These are phyloP conservation scores for Xylariaceae sp. DNA, from an alignment of 2,329 filamentous ascomycete genomes.

Conservation along the genomic window DNA sequence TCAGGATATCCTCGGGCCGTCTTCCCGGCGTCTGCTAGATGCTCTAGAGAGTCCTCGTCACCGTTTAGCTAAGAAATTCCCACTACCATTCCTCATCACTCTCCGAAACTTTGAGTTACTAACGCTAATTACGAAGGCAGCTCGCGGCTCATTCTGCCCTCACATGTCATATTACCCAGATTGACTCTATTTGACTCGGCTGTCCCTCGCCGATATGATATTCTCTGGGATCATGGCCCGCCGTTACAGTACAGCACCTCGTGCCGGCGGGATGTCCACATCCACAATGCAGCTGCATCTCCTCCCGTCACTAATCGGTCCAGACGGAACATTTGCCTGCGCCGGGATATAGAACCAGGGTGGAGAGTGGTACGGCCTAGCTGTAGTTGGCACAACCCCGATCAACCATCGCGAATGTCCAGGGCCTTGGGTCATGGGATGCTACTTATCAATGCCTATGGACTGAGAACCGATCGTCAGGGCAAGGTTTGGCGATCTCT, in stretches of 20 bases:
- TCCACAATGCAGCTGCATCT: neutral
- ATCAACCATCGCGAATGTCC: too few relatives aligned
- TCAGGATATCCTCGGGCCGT: slow-evolving; percentile 15
- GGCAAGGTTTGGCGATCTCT: too few relatives aligned
- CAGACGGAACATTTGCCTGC: neutral
- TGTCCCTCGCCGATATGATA: too few relatives aligned
- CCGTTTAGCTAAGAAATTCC: too few relatives aligned
- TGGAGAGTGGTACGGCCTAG: neutral
- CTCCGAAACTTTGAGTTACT: too few relatives aligned
- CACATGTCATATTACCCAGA: slow-evolving; percentile 20
- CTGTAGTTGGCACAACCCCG: neutral
- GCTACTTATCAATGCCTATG: too few relatives aligned
- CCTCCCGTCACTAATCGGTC: neutral
- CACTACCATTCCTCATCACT: too few relatives aligned
- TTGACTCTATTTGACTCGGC: too few relatives aligned
- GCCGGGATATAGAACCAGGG: neutral
- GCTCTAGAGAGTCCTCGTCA: neutral
- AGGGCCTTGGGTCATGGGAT: too few relatives aligned
- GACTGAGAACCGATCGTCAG: too few relatives aligned
- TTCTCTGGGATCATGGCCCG: too few relatives aligned
- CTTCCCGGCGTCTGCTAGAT: slow-evolving; percentile 12
- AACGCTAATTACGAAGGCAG: slow-evolving; percentile 2
- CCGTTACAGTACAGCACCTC: too few relatives aligned
- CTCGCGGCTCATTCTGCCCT: slow-evolving; percentile 9
- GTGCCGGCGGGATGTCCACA: neutral